Base-by-base conservation (phyloP, 2,329 filamentous ascomycete genomes). In the Aureobasidium sp. region DNA sequence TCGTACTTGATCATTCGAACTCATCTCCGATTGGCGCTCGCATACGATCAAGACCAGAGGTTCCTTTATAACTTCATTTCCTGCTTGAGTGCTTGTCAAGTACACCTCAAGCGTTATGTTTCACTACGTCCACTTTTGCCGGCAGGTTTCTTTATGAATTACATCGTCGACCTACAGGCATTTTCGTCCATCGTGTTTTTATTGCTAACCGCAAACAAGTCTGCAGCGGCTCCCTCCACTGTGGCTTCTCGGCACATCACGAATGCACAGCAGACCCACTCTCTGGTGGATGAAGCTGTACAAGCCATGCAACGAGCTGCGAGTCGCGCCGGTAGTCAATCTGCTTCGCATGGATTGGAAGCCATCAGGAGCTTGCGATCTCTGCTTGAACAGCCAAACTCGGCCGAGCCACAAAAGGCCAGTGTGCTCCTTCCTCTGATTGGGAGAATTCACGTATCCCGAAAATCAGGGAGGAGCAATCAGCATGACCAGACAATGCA, bases 51-150 rank as follows among this genome's bases (percentile, higher is more conserved):
- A 12, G 55, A 58, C 1, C 41, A 58, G 44, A 34, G 42, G 5
- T 58, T 47, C 29, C 29, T 58, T 7, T 58, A 58, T 42, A 58
- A 58, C 44, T 58, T 58, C 55, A 58, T 48, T 20, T 37, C 55
- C 20, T 58, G 55, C 34, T 48, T 47, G 29, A 39, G 37, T n/a
- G 55, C 55, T n/a, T 58, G 55, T 8, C 55, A 58, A 29, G 55
- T n/a, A 5, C 55, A 42, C n/a, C 20, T 20, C 14, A 47, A 14
- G 25, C 41, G 55, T 9, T 58, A 58, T 29, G 12, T 39, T 7
- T 20, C 29, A 15, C 3, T 58, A 9, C 41, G 55, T 17, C 29
- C 55, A 37, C 42, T 58, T 48, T 20, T 58, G 1, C 55, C 55
- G 5, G 15, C 15, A 20, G 55, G 55, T 6, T 48, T 58, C 22